These are phyloP conservation scores for Candida lessepsii DNA, from an alignment of 805 yeast genomes.

Conservation along the genomic window DNA sequence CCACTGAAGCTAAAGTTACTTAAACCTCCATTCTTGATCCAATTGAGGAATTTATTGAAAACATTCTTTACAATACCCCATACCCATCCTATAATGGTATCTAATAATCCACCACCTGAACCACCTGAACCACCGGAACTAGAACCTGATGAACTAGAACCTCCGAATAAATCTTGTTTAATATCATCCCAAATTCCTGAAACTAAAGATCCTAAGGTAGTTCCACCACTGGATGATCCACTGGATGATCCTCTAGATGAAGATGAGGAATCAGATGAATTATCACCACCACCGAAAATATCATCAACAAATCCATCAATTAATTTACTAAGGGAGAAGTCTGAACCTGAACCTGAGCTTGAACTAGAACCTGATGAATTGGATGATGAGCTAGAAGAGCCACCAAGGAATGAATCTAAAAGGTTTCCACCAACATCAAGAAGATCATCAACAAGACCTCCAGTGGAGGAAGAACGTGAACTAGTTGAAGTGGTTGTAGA, in stretches of 20 bases:
- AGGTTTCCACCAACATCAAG: slow-evolving; percentile 13
- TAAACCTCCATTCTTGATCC: slow-evolving; percentile 11
- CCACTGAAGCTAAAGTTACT: slow-evolving; percentile 10
- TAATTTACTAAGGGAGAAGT: slow-evolving; percentile 15
- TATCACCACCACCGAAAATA: slow-evolving; percentile 13
- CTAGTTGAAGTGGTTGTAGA: slow-evolving; percentile 11
- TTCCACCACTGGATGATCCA: slow-evolving; percentile 11
- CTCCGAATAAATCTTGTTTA: slow-evolving; percentile 2
- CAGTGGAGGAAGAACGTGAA: slow-evolving; percentile 10
- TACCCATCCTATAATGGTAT: slow-evolving; percentile 1
- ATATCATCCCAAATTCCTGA: slow-evolving; percentile 8
- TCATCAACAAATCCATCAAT: slow-evolving; percentile 18
- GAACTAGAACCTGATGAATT: slow-evolving; percentile 7
- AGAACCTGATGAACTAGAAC: neutral
- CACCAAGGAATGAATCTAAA: slow-evolving; percentile 17
- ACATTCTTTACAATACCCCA: slow-evolving; percentile 3
- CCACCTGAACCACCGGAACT: too few species aligned
- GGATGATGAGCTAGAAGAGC: slow-evolving; percentile 5
- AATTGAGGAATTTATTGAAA: slow-evolving; percentile 12
- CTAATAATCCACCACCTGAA: slow-evolving; percentile 8
- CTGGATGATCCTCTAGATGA: too few species aligned
- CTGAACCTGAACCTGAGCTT: slow-evolving; percentile 10
- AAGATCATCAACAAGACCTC: slow-evolving; percentile 12
- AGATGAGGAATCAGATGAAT: slow-evolving; percentile 8
- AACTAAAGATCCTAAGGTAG: slow-evolving; percentile 9